Evolutionary conservation across 129 eudicot genomes (phyloP).

Genomic region (Centrapalus pauciflorus): DNA sequence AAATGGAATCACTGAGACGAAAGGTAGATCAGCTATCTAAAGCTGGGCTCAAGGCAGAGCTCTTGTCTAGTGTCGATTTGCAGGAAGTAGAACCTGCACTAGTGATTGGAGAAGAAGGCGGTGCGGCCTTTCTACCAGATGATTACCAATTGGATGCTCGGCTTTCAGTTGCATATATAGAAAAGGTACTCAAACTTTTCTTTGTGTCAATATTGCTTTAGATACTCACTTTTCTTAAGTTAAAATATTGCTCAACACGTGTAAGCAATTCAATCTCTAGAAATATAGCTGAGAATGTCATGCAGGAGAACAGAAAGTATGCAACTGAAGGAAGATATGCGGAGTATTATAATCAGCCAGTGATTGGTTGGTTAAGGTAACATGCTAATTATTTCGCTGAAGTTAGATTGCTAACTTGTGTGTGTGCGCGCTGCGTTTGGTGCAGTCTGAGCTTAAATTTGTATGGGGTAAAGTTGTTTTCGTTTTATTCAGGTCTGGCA

Average conservation of each 20-base stretch:
- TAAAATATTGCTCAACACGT: background rate
- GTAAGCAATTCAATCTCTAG: background rate
- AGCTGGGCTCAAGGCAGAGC: slow-evolving; percentile 73
- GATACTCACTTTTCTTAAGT: background rate
- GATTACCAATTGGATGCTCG: slow-evolving; percentile 85
- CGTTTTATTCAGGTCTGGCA: slow-evolving; percentile 50
- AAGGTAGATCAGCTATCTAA: slow-evolving; percentile 56
- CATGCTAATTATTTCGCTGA: background rate
- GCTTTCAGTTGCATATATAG: slow-evolving; percentile 65
- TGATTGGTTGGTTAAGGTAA: slow-evolving; percentile 63
- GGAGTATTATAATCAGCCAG: slow-evolving; percentile 87
- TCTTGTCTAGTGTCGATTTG: slow-evolving; percentile 52
- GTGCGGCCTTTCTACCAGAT: slow-evolving; percentile 81
- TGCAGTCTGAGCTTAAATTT: background rate
- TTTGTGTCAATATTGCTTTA: background rate
- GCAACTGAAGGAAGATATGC: slow-evolving; percentile 72
- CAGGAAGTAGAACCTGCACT: slow-evolving; percentile 67
- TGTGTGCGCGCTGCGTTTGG: no score
- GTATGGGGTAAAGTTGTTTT: background rate
- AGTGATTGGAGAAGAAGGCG: slow-evolving; percentile 50
- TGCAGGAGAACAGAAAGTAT: slow-evolving; percentile 68
- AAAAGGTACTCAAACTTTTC: slow-evolving; percentile 44
- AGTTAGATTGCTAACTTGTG: background rate
- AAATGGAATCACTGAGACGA: slow-evolving; percentile 36
- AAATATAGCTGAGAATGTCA: slow-evolving; percentile 4